Base-by-base conservation (phyloP, 177 flowering plant genomes). In the Tripterygium wilfordii region DNA sequence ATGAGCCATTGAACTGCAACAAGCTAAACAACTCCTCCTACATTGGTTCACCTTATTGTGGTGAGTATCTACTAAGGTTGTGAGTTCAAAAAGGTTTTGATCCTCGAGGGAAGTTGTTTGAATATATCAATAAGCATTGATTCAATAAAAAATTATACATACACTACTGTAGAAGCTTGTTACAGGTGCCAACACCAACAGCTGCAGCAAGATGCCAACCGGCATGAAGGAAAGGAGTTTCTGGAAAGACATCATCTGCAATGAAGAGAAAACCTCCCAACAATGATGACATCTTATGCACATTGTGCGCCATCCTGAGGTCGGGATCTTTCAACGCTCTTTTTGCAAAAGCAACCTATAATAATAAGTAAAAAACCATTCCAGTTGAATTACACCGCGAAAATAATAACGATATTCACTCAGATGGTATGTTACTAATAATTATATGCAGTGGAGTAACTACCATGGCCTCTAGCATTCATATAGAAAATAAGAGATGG, bases 121-220 rank as follows among this genome's bases (percentile, higher is more conserved):
- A 36, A 8, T 7, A 6, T 36, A 24, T 14, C 4, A 4, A 18
- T 45, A 46, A 18, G 30, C 27, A 38, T 30, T 30, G 33, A 7
- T 30, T 12, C 33, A 30, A 30, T 30, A 27, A 16, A 14, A 16
- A 36, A 15, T 28, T 31, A 43, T 18, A 53, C 37, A 32, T 19
- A 45, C 42, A 61, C 70, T 73, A 86, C 58, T 88, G 76, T 10
- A 91, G 88, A 69, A 92, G 96, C 69, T 84, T 92, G 58, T 92
- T 84, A 56, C 96, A 86, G 36, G 96, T 80, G 41, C 94, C 67
- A 36, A 88, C 83, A 48, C 92, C 94, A 63, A 86, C 54, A 52
- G 99, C 96, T 9, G 99, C 96, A 38, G 99, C 91, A 22, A 92
- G 86, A 76, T 92, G 96, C 96, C 99, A 92, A 43, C 72, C 96